Base-by-base conservation (phyloP, 192 early-diverging fungal genomes). In the Coemansia sp. region DNA sequence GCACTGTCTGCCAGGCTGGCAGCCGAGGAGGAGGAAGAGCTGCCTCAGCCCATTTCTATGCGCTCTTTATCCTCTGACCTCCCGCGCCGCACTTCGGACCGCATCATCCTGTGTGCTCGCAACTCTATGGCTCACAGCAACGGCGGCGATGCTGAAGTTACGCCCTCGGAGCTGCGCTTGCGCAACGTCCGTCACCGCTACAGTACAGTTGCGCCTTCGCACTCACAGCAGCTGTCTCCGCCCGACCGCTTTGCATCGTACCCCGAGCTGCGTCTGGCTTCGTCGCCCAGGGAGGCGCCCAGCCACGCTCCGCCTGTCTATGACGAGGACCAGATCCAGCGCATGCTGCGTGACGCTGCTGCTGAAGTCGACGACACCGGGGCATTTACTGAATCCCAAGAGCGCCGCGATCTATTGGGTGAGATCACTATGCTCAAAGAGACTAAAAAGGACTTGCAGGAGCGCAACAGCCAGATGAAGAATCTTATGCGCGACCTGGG, bases 171-270 rank as follows among this genome's bases (percentile, higher is more conserved):
- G 57, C 57, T 60, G 57, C 57, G 57, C 16, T 5, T 60, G 57
- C 57, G 57, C 57, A 50, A 46, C 50, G 33, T 27, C 38, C 64
- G 62, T 24, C 66, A 82, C 61, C 80, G 80, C 61, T 62, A 82
- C 66, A 77, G 75, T 55, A 66, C 69, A 1, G 65, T 62, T 5
- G 50, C 64, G 10, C 75, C 75, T 5, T 31, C 62, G 40, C 58
- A 65, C 18, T 8, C 62, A 29, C 47, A 16, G 38, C 53, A 47
- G 16, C 40, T 62, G 6, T 34, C 68, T 5, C 10, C 52, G 10
- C 60, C 64, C 22, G 79, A 81, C 74, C 75, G 75, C 64, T 70
- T 70, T 41, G 72, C 80, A n/a, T 79, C 80, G 58, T 82, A 76
- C 24, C 80, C 80, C 13, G 80, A 82, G 65, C 72, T 82, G 65